These are phyloP conservation scores for Peronospora tabacina DNA, from an alignment of 352 stramenopile species.

Conservation along the genomic window DNA sequence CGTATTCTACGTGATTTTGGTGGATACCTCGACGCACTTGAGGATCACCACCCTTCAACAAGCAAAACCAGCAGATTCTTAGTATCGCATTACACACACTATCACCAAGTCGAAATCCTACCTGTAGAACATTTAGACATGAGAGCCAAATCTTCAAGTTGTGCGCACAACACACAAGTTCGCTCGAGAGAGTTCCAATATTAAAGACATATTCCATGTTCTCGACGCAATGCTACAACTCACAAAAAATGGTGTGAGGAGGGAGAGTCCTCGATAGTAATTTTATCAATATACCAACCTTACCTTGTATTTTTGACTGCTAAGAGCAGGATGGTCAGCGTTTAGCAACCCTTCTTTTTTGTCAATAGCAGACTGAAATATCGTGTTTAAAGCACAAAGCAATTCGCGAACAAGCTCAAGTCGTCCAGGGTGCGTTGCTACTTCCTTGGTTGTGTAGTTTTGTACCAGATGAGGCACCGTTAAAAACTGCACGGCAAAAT, in stretches of 20 bases:
- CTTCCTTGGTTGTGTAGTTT: constrained; percentile 64
- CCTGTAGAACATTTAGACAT: constrained; percentile 60
- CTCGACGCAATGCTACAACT: constrained; percentile 70
- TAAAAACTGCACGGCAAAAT: constrained; percentile 83
- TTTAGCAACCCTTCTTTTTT: constrained; percentile 39
- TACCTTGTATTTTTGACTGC: constrained; percentile 86
- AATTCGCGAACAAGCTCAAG: constrained; percentile 61
- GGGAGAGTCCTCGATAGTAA: background rate
- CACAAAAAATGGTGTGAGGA: background rate
- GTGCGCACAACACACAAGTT: constrained; percentile 62
- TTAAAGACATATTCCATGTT: constrained; percentile 86
- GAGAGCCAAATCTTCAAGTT: constrained; percentile 71
- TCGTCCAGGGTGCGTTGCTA: constrained; percentile 35
- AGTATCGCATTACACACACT: constrained; percentile 3
- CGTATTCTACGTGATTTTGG: constrained; percentile 81
- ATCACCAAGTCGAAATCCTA: constrained; percentile 10
- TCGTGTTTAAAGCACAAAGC: constrained; percentile 47
- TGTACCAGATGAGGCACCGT: constrained; percentile 76
- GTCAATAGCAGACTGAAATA: constrained; percentile 52
- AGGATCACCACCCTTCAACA: constrained; percentile 57
- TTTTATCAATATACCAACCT: background rate
- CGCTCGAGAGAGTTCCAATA: constrained; percentile 60
- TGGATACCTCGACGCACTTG: constrained; percentile 61
- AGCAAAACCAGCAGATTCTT: constrained; percentile 6
- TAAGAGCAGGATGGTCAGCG: constrained; percentile 67